Base-by-base conservation (phyloP, 1,284 basidiomycete genomes). In the Golubevia pallescens region DNA sequence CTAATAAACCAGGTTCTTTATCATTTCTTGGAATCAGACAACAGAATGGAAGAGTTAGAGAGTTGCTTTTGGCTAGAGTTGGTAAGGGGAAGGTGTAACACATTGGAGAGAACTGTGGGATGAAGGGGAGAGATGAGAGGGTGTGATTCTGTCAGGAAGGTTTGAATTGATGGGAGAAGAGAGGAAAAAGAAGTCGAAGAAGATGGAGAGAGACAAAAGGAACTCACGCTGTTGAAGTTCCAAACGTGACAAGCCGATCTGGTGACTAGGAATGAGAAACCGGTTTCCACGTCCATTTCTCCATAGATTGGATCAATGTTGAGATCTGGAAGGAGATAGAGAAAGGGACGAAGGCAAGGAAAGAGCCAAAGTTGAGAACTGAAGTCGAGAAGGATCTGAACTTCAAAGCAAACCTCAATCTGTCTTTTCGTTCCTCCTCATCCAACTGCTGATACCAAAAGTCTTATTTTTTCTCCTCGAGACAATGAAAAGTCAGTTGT, bases 81-180 rank as follows among this genome's bases (percentile, higher is more conserved):
- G 71, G 74, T 2, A 78, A 62, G 2, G 71, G 57, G 28, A 78
- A 75, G 7, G 66, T 62, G 54, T 72, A 80, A 69, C 78, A 80
- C 2, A 74, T 73, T 6, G 77, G 72, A 8, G 70, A 66, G 2
- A 68, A 60, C 2, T n/a, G n/a, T n/a, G n/a, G n/a, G n/a, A n/a
- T 70, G 48, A 28, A n/a, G 19, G 2, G n/a, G 3, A 56, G 59
- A 53, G 5, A 16, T 59, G 1, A 60, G n/a, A n/a, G n/a, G n/a
- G n/a, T n/a, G n/a, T n/a, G n/a, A n/a, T n/a, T n/a, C n/a, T n/a
- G n/a, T n/a, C n/a, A n/a, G n/a, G n/a, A n/a, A n/a, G n/a, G n/a
- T n/a, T n/a, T n/a, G n/a, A n/a, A n/a, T n/a, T n/a, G n/a, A n/a
- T n/a, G n/a, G n/a, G n/a, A n/a, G n/a, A n/a, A n/a, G n/a, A n/a